Conservation (phyloP, 257 asterid species). For the Petunia axillaris region DNA sequence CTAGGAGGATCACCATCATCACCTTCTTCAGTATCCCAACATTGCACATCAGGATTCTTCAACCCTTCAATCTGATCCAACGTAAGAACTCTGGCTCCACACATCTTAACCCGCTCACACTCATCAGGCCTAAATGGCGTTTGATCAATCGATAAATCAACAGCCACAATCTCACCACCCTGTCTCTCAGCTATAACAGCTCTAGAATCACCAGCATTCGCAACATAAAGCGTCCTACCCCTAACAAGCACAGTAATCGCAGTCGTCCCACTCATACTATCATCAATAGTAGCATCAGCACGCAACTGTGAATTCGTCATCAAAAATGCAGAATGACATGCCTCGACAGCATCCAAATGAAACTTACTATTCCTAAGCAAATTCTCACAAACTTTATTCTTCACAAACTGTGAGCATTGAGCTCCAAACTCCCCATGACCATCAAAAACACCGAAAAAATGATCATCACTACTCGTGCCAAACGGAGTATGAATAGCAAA, state of each 20-base stretch:
- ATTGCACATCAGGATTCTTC: constrained; percentile 74
- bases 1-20: constrained; percentile 99
- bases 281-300: constrained; percentile 67
- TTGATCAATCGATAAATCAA: constrained; percentile 84
- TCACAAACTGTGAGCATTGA: constrained; percentile 88
- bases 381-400: constrained; percentile 81
- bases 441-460: constrained; percentile 95
- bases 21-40: constrained; percentile 96
- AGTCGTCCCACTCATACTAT: constrained; percentile 99
- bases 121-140: constrained; percentile 92
- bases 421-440: constrained; percentile 97
- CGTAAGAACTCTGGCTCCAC: constrained; percentile 98
- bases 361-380: constrained; percentile 74
- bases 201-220: constrained; percentile 93
- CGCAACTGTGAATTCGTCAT: constrained; percentile 80
- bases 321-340: constrained; percentile 78
- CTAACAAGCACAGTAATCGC: constrained; percentile 81
- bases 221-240: constrained; percentile 75
- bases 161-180: constrained; percentile 76
- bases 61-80: constrained; percentile 98
- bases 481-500: constrained; percentile 92
- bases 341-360: constrained; percentile 74
- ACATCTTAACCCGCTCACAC: constrained; percentile 78
- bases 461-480: constrained; percentile 74
- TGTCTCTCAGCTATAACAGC: constrained; percentile 80